Evolutionary conservation across 768 basidiomycete species (phyloP).

Genomic region (Rhizopogon vinicolor): DNA sequence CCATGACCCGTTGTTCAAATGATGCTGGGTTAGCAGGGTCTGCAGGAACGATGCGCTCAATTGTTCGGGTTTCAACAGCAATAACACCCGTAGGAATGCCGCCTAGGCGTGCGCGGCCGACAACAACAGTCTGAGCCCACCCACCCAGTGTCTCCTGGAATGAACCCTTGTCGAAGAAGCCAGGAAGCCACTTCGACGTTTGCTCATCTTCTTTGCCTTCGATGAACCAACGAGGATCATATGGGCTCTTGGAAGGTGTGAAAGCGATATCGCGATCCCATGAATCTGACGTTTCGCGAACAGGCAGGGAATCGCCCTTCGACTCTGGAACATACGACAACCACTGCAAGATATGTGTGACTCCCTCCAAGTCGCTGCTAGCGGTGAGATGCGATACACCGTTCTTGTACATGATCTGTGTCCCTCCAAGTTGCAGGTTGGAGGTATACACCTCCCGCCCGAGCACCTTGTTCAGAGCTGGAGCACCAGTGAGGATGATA

Average conservation of each 20-base stretch:
- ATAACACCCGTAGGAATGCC: constrained; percentile 98
- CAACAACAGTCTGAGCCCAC: constrained; percentile 99
- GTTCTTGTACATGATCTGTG: constrained; percentile 99
- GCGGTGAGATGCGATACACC: constrained; percentile 97
- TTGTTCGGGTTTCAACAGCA: constrained; percentile 95
- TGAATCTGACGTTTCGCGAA: constrained; percentile 64
- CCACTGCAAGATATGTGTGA: constrained; percentile 92
- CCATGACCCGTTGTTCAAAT: constrained; percentile 97
- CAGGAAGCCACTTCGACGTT: constrained; percentile 70
- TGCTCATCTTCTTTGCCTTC: constrained; percentile 89
- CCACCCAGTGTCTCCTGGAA: constrained; percentile 99
- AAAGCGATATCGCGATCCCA: constrained; percentile 96
- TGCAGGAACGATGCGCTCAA: constrained; percentile 94
- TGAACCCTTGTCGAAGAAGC: constrained; percentile 96
- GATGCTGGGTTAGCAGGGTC: constrained; percentile 97
- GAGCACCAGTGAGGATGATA: constrained; percentile 96
- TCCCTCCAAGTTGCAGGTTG: constrained; percentile 96
- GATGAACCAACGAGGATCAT: constrained; percentile 98
- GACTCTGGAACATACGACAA: constrained; percentile 87
- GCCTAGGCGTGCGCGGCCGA: constrained; percentile 92
- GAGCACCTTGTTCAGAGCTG: constrained; percentile 96
- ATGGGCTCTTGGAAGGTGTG: constrained; percentile 86
- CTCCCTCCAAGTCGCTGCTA: constrained; percentile 92
- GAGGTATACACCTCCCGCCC: constrained; percentile 99
- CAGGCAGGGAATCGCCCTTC: constrained; percentile 76